Percentiles rank a stretch among this genome's conserved stretches.
Evolutionary conservation across 1,284 basidiomycete species (phyloP).

Genomic region (Cutaneotrichosporon dermatis): DNA sequence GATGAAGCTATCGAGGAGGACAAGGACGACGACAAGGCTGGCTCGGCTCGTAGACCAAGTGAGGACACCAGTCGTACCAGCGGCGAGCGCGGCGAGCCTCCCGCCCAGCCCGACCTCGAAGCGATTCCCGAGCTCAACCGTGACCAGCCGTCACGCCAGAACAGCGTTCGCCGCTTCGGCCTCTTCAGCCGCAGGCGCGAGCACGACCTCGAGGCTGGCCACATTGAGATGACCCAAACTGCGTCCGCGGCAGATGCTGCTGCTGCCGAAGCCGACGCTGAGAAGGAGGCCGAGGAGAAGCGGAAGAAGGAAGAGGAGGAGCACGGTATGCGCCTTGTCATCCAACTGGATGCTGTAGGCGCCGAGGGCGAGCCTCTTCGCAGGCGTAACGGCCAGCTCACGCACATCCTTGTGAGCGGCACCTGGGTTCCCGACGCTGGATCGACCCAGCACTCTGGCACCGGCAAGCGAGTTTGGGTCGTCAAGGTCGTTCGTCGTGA

Average conservation of each 20-base stretch:
- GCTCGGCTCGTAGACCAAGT: neutral
- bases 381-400: constrained; percentile 73
- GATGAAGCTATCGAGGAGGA: constrained; percentile 9
- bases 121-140: constrained; percentile 28
- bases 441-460: constrained; percentile 6
- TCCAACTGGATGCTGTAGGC: constrained; percentile 70
- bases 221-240: constrained; percentile 44
- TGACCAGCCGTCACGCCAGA: constrained; percentile 3
- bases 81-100: constrained; percentile 21
- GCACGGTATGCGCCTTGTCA: constrained; percentile 68
- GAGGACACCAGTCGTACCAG: constrained; percentile 29
- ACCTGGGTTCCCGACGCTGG: constrained; percentile 54
- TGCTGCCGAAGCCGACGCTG: constrained; percentile 32
- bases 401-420: constrained; percentile 76
- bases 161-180: constrained; percentile 29
- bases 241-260: constrained; percentile 25
- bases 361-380: constrained; percentile 56
- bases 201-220: constrained; percentile 35
- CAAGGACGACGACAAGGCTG: constrained; percentile 10
- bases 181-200: constrained; percentile 31
- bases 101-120: constrained; percentile 7
- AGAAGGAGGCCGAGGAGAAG: constrained; percentile 32
- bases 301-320: constrained; percentile 53
- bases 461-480: constrained; percentile 63
- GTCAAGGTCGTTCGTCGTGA: constrained; percentile 85